phyloP scores from a whole-genome alignment of 2,329 filamentous ascomycete genomes.

The Hortaea werneckii region DNA sequence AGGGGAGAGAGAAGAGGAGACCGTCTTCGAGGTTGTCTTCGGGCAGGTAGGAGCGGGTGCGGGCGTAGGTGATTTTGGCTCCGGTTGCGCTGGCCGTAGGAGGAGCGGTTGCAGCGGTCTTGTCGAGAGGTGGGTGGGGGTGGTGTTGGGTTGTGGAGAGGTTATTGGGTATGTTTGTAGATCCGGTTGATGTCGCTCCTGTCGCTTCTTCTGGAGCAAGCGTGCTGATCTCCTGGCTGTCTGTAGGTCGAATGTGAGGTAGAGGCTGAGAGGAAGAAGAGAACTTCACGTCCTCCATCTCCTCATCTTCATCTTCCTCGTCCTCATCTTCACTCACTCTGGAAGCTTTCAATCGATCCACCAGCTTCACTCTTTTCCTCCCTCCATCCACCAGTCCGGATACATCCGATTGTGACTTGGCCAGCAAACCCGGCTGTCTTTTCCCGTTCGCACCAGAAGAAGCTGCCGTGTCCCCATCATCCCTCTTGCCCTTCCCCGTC shows the following conservation, averaged over 20 bases:
- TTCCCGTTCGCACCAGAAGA: too few relatives aligned
- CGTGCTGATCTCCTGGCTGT: too few relatives aligned
- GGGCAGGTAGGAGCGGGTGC: constrained; percentile 49
- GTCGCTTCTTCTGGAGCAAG: too few relatives aligned
- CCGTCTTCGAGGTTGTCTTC: constrained; percentile 36
- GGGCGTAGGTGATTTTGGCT: constrained; percentile 48
- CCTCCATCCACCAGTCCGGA: too few relatives aligned
- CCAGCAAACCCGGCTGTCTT: too few relatives aligned
- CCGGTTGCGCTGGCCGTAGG: constrained; percentile 14
- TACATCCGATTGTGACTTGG: too few relatives aligned
- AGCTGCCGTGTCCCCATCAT: too few relatives aligned
- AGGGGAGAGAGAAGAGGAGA: constrained; percentile 24
- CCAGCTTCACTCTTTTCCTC: constrained; percentile 16
- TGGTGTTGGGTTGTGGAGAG: neutral
- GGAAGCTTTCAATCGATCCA: constrained; percentile 25
- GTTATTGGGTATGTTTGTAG: too few relatives aligned
- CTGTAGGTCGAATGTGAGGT: too few relatives aligned
- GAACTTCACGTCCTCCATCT: neutral
- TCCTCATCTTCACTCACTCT: constrained; percentile 16
- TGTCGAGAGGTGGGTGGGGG: neutral
- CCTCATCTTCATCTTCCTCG: constrained; percentile 11
- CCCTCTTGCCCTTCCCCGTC: constrained; percentile 3
- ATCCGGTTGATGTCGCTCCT: too few relatives aligned
- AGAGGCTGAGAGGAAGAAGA: too few relatives aligned
- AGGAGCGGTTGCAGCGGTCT: too few relatives aligned